phyloP scores from a whole-genome alignment of 1,284 basidiomycete species.

The Erythrobasidium hasegawianum region DNA sequence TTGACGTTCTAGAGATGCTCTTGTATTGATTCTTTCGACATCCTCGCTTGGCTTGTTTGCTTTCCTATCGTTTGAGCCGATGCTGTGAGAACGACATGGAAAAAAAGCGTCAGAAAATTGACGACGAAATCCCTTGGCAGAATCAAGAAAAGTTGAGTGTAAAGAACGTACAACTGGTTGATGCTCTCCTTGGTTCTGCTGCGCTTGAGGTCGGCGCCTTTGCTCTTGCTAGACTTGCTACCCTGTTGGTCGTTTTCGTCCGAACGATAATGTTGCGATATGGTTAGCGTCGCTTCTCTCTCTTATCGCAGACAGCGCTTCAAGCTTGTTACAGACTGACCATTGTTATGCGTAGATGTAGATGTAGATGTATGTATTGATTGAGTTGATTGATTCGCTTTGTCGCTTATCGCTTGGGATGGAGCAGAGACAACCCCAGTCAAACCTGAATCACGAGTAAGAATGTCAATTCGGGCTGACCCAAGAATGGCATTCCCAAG shows the following conservation, averaged over 20 bases:
- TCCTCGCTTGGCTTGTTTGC: constrained; percentile 1
- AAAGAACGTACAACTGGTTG: neutral
- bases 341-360: neutral
- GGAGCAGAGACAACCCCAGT: neutral
- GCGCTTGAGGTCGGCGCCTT: constrained; percentile 1
- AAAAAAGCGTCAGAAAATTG: neutral
- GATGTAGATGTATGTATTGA: neutral
- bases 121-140: neutral
- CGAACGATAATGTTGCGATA: too few species aligned
- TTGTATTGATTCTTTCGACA: neutral
- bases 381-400: neutral
- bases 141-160: neutral
- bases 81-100: neutral
- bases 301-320: too few species aligned
- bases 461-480: too few species aligned
- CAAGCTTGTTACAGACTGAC: neutral
- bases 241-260: neutral
- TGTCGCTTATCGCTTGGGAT: neutral
- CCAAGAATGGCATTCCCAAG: too few species aligned
- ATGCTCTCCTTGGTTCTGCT: constrained; percentile 4
- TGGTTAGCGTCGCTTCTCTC: too few species aligned
- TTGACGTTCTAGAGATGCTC: neutral
- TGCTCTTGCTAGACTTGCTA: neutral
- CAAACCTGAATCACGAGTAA: neutral
- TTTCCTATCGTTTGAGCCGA: neutral